Conservation (phyloP, 495 filamentous ascomycete genomes). For the Cladorrhinum samala region DNA sequence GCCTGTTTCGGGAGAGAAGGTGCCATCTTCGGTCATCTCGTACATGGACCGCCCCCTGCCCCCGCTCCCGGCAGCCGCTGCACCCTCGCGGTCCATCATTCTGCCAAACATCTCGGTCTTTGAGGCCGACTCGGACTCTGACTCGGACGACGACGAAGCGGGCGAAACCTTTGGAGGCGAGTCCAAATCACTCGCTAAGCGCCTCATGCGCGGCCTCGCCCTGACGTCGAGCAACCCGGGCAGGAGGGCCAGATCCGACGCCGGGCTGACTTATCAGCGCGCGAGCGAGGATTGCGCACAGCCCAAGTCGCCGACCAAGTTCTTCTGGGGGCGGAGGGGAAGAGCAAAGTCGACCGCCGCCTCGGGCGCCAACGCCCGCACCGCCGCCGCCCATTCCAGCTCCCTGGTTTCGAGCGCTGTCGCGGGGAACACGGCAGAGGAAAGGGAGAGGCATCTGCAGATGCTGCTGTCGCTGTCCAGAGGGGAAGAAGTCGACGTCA, state of each 20-base stretch:
- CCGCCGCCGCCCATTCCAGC: no score
- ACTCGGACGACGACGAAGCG: background rate
- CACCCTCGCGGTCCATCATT: background rate
- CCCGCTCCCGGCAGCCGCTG: constrained; percentile 1
- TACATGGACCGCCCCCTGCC: constrained; percentile 10
- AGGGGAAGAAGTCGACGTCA: no score
- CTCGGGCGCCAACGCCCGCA: no score
- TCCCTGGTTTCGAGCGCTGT: background rate
- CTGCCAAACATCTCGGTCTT: constrained; percentile 19
- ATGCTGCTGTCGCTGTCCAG: background rate
- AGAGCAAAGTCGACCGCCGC: background rate
- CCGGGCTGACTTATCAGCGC: background rate
- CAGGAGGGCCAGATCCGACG: background rate
- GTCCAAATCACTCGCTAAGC: constrained; percentile 10
- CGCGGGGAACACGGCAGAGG: background rate
- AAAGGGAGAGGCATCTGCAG: background rate
- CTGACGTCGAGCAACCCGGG: background rate
- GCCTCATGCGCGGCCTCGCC: constrained; percentile 16
- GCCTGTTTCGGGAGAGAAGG: no score
- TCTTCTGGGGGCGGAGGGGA: background rate
- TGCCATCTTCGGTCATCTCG: no score
- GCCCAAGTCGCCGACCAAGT: background rate
- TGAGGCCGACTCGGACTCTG: constrained; percentile 20
- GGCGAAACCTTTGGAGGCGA: background rate
- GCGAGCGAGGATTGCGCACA: background rate